Base-by-base conservation (phyloP, 2,329 filamentous ascomycete species). In the Fusarium verrucosum region DNA sequence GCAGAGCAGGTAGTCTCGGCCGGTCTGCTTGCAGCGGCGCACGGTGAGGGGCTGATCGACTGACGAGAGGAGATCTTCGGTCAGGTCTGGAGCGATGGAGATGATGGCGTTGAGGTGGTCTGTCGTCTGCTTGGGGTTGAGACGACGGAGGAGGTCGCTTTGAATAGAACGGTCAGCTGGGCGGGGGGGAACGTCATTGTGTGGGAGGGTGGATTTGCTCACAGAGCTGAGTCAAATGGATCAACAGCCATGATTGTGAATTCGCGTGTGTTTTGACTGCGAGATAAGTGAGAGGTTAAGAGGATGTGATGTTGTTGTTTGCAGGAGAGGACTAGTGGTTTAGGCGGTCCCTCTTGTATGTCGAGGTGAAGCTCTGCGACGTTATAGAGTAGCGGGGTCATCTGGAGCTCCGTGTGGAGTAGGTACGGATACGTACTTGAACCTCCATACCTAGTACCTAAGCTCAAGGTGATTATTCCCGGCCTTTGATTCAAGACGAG, bases 61-160 rank as follows among this genome's bases (percentile, higher is more conserved):
- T 22, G 94, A 97, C 68, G 94, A 95, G 68, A 99, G 92, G 38
- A 99, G 92, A 77, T 99, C 95, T 84, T 99, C 95, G 74, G 94
- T 95, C 59, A 99, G 89, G 71, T 94, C 90, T 16, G 95, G 95
- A 40, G 93, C 91, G 65, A 99, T 89, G 54, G 85, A 83, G 79
- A 97, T 95, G 76, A 99, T 93, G 73, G 89, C 86, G 79, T 91
- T 89, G 73, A 99, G 91, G 82, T 99, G 96, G 62, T 86, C 80
- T 74, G 93, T 86, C 52, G 94, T 97, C 80, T 95, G 88, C 77
- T 96, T 96, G 38, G 95, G 95, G 81, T 97, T 96, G 64, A 99
- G 90, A 67, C 95, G 95, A 72, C 95, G 94, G 79, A 99, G 94
- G 76, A 99, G 94, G 83, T 99, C 95, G 75, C 95, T 98, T 14